Base-by-base conservation (phyloP, 164 flowering plant species). In the Aristolochia fimbriata region DNA sequence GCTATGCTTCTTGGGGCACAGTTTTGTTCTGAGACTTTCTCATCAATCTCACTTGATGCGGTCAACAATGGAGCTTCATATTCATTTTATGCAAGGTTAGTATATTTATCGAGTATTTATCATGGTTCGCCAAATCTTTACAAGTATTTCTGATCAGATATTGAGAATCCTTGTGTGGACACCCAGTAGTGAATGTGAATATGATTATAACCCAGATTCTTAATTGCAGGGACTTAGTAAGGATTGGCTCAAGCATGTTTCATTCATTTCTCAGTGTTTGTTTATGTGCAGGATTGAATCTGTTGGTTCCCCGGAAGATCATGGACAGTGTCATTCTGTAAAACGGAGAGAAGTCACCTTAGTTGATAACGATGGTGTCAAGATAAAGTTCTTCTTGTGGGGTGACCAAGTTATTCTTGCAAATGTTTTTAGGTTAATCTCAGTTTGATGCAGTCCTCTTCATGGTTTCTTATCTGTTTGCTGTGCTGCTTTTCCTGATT, bases 1-100 rank as follows among this genome's bases (percentile, higher is more conserved):
- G 95, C 89, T 30, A 83, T 93, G 81, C 81, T 90, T 47, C 68
- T 93, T 50, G 99, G 82, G 65, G 94, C 99, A 65, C 92, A 85
- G 65, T 90, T 93, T 70, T 90, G 84, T 76, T 78, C 91, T 53
- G 99, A 93, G 81, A 74, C 87, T 46, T 90, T 93, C 68, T 82
- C 96, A 65, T 83, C 95, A 45, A 73, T 90, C 68, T 80, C 95
- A 55, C 74, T 70, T 66, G 86, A 80, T 69, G 81, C 78, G 2
- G 82, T 77, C 41, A 69, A 67, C 31, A 54, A 70, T 66, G 94
- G 94, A 48, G 63, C 70, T 57, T 79, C 87, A 49, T 89, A 80
- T 76, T 87, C 98, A 58, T 69, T 93, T 47, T 89, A 84, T 74
- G 88, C 94, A 49, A 87, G 94, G 98, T 76, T 41, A 53, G 43